A percentile compares a stretch with the other conserved stretches of the same genome.
These are phyloP conservation scores for Fusarium sp. DNA, from an alignment of 2,329 filamentous ascomycete genomes.

Conservation along the genomic window DNA sequence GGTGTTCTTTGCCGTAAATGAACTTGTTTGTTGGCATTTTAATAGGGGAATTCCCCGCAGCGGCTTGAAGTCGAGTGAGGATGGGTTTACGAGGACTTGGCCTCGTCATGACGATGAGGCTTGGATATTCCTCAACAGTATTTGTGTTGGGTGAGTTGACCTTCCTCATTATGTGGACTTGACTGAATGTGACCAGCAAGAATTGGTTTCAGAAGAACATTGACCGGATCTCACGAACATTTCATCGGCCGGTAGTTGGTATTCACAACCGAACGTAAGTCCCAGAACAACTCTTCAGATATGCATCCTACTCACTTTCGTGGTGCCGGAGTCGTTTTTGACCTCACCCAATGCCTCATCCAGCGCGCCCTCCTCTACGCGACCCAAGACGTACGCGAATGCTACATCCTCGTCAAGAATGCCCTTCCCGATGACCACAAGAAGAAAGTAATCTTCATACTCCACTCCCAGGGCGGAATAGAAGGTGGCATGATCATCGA, in stretches of 20 bases:
- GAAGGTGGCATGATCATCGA: constrained; percentile 32
- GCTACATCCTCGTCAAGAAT: constrained; percentile 27
- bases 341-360: constrained; percentile 24
- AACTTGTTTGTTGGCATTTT: constrained; percentile 18
- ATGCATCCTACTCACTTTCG: not conserved
- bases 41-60: constrained; percentile 11
- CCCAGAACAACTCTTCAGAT: accelerated
- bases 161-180: accelerated
- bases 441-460: constrained; percentile 25
- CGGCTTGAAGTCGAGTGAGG: constrained; percentile 16
- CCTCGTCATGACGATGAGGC: constrained; percentile 16
- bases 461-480: constrained; percentile 23
- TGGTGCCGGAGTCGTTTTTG: constrained; percentile 23
- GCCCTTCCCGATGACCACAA: constrained; percentile 10
- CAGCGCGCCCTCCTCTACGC: constrained; percentile 27
- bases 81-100: constrained; percentile 10
- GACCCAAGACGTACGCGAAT: constrained; percentile 26
- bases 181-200: not conserved
- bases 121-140: constrained; percentile 35
- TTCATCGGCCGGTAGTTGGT: constrained; percentile 23
- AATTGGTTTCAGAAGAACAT: constrained; percentile 33
- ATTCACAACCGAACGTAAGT: constrained; percentile 27
- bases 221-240: constrained; percentile 22
- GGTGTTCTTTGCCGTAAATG: not conserved
- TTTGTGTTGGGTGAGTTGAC: constrained; percentile 17